Evolutionary conservation across 2,329 filamentous ascomycete genomes (phyloP).

Genomic region (Alternaria infectoria): DNA sequence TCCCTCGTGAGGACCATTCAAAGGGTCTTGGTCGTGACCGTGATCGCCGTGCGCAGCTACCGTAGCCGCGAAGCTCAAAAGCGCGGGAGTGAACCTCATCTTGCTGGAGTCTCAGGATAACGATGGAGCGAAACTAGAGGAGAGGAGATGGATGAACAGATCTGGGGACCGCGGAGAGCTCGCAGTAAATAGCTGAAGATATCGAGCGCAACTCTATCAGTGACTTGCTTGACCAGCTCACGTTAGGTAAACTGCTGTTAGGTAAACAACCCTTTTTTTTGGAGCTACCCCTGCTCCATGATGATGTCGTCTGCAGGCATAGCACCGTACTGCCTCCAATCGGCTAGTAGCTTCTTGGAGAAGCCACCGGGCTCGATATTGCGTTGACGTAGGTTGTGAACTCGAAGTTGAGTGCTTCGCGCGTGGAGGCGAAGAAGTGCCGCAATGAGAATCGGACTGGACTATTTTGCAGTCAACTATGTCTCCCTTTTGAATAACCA

Average conservation of each 20-base stretch:
- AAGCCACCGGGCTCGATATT: conserved; percentile 14
- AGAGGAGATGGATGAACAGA: conserved; percentile 1
- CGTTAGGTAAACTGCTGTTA: conserved; percentile 47
- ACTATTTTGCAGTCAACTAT: not conserved
- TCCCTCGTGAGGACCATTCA: conserved; percentile 73
- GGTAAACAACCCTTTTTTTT: conserved; percentile 37
- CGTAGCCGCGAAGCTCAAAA: conserved; percentile 54
- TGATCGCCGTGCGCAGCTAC: conserved; percentile 66
- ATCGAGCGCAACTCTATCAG: conserved; percentile 31
- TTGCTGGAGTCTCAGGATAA: conserved; percentile 4
- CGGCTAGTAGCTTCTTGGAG: conserved; percentile 21
- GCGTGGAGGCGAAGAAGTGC: not conserved
- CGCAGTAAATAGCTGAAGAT: conserved; percentile 30
- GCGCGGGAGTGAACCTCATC: conserved; percentile 37
- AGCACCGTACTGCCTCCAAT: conserved; percentile 23
- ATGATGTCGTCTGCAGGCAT: conserved; percentile 30
- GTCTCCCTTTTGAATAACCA: not conserved
- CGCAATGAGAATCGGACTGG: not conserved
- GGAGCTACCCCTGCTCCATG: conserved; percentile 35
- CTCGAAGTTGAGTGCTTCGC: not conserved
- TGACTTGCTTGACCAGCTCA: conserved; percentile 32
- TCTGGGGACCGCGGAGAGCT: conserved; percentile 9
- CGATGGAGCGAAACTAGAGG: conserved; percentile 2
- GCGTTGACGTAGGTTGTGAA: not conserved
- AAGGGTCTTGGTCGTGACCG: conserved; percentile 62